Base-by-base conservation (phyloP, 2,329 filamentous ascomycete genomes). In the Aspergillus sp. region DNA sequence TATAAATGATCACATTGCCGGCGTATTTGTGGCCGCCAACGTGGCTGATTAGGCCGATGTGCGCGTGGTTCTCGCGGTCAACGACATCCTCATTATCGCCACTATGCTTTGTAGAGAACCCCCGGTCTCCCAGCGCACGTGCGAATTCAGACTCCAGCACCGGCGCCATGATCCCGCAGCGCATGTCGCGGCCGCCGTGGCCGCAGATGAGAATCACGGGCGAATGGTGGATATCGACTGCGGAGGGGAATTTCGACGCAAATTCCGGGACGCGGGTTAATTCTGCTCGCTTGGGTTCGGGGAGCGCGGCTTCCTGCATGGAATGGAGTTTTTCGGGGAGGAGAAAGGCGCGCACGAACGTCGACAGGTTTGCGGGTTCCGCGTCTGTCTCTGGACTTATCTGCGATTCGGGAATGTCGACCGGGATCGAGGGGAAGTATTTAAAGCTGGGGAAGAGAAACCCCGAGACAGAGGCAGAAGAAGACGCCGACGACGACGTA, bases 11-110 rank as follows among this genome's bases (percentile, higher is more conserved):
- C 55, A 96, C 81, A 61, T 97, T 97, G 36, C 91, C 91, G 34
- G 85, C 85, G 71, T 93, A 97, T 73, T 95, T 95, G 73, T 97
- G 91, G 1, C 91, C 91, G 26, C 91, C 91, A 9, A 96, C 84
- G 62, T 97, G 91, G 55, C 83, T 91, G 59, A 96, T 71, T 42
- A 65, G 55, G 4, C 65, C 70, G 45, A 73, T 55, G 50, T 72
- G 68, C 7, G 66, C 66, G 52, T 65, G 62, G 8, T 32, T 32
- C 0, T 52, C 51, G 0, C 56, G 54, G 9, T 46, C 56, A 46
- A 70, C 68, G 10, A 65, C 48, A 2, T 43, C 50, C 27, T 46
- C 50, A 1, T 46, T 47, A 6, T 51, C 54, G n/a, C 46, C 51
- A 5, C 44, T 47, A 19, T 19, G 19, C 19, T 19, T 19, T 1